These are phyloP conservation scores for Odontarrhena argentea DNA, from an alignment of 345 rosid genomes.

Conservation along the genomic window DNA sequence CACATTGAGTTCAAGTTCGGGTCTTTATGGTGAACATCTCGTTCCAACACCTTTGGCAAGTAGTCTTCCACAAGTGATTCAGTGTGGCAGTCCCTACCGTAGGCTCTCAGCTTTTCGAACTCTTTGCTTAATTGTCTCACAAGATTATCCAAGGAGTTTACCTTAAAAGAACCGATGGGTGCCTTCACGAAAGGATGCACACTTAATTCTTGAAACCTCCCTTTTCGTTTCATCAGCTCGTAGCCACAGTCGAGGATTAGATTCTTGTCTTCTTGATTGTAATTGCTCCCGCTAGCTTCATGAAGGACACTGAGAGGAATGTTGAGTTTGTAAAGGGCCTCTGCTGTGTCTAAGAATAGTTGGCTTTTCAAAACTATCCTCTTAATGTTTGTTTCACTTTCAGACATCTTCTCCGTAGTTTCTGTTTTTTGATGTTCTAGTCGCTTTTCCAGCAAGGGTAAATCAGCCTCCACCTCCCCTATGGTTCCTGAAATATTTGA, in stretches of 20 bases:
- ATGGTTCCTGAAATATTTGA: slow-evolving; percentile 47
- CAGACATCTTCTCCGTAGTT: slow-evolving; percentile 53
- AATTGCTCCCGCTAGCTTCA: slow-evolving; percentile 27
- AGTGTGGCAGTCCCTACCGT: slow-evolving; percentile 49
- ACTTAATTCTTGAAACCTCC: slow-evolving; percentile 69
- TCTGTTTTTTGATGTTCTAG: slow-evolving; percentile 27
- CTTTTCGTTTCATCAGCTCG: slow-evolving; percentile 80
- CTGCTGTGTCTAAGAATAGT: slow-evolving; percentile 68
- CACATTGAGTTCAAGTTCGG: slow-evolving; percentile 82
- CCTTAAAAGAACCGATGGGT: slow-evolving; percentile 42
- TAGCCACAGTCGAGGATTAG: slow-evolving; percentile 72
- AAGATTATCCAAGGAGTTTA: slow-evolving; percentile 61
- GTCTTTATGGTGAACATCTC: slow-evolving; percentile 55
- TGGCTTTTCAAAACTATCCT: slow-evolving; percentile 62
- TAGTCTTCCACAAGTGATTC: slow-evolving; percentile 57
- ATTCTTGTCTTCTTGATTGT: slow-evolving; percentile 54
- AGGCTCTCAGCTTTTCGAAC: slow-evolving; percentile 55
- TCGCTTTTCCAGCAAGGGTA: slow-evolving; percentile 27
- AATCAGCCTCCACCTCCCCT: slow-evolving; percentile 25
- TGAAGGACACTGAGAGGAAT: slow-evolving; percentile 50
- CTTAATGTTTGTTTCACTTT: slow-evolving; percentile 64
- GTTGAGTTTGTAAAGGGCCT: slow-evolving; percentile 77
- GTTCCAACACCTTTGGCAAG: slow-evolving; percentile 63
- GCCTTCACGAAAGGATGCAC: slow-evolving; percentile 62
- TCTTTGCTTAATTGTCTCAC: slow-evolving; percentile 58